A percentile compares a stretch with the other conserved stretches of the same genome.
phyloP scores from a whole-genome alignment of 1,284 basidiomycete species.

The Erythrobasidium hasegawianum region DNA sequence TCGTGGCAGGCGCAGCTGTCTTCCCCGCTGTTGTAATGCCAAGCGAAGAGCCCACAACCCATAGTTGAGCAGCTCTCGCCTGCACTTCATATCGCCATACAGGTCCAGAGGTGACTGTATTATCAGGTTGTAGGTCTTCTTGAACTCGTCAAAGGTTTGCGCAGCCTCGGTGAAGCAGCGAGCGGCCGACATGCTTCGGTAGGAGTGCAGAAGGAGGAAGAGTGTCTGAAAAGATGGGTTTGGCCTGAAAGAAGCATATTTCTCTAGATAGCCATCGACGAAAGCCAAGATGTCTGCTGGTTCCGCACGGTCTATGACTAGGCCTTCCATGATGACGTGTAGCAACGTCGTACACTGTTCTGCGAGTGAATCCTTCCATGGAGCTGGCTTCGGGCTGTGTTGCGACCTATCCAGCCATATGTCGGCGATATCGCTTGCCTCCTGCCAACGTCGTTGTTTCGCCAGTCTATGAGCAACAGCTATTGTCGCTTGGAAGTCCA shows the following conservation, averaged over 20 bases:
- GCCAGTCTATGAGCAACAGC: constrained; percentile 22
- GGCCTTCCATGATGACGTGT: constrained; percentile 25
- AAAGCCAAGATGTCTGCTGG: constrained; percentile 12
- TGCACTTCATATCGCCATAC: constrained; percentile 16
- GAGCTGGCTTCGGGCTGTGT: background rate
- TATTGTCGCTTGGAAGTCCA: constrained; percentile 24
- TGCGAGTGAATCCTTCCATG: background rate
- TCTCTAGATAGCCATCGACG: constrained; percentile 11
- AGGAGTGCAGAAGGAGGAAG: constrained; percentile 24
- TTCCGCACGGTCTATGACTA: constrained; percentile 13
- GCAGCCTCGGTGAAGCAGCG: background rate
- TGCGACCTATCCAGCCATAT: constrained; percentile 10
- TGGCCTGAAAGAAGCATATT: background rate
- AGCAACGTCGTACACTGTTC: constrained; percentile 11
- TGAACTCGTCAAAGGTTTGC: constrained; percentile 3
- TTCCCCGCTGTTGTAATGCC: background rate
- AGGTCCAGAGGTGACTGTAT: background rate
- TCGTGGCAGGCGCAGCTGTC: background rate
- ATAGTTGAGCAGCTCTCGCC: constrained; percentile 1
- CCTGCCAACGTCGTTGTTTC: constrained; percentile 24
- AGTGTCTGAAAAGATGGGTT: constrained; percentile 16
- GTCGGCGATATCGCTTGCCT: constrained; percentile 26
- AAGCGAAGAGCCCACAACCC: background rate
- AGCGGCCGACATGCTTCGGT: background rate
- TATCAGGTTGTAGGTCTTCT: background rate